Conservation (phyloP, 257 asterid species). For the Petunia secreta region DNA sequence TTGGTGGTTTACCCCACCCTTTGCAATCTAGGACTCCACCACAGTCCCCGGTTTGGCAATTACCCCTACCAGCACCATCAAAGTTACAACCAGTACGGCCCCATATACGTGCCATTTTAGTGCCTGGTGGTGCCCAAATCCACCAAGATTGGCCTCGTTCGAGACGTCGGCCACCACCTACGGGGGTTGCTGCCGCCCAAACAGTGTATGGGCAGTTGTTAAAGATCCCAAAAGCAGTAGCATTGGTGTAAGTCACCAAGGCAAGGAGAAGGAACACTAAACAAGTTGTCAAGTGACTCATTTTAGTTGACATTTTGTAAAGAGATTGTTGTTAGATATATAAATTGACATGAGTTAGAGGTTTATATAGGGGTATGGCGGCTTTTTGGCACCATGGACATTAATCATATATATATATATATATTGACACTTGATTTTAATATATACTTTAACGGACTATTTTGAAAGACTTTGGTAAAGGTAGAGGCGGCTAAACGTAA, state of each 20-base stretch:
- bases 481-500: not conserved
- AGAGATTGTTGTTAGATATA: not conserved
- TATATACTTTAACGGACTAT: not conserved
- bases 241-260: slow-evolving; percentile 23
- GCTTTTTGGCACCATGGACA: not conserved
- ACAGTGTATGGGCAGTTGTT: slow-evolving; percentile 48
- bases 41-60: slow-evolving; percentile 46
- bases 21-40: slow-evolving; percentile 43
- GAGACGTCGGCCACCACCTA: slow-evolving; percentile 38
- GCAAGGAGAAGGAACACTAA: slow-evolving; percentile 19
- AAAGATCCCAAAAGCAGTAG: slow-evolving; percentile 30
- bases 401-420: not conserved
- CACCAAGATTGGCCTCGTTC: slow-evolving; percentile 36
- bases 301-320: not conserved
- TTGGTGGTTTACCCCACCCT: slow-evolving; percentile 55
- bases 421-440: not conserved
- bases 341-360: not conserved
- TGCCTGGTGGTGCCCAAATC: slow-evolving; percentile 25
- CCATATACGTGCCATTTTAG: slow-evolving; percentile 41
- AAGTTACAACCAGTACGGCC: slow-evolving; percentile 43
- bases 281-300: not conserved
- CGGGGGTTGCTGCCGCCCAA: slow-evolving; percentile 45
- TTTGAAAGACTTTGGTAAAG: not conserved
- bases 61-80: slow-evolving; percentile 32
- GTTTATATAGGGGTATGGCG: slow-evolving; percentile 23